Conservation (phyloP, 2,329 filamentous ascomycete genomes). For the Hymenoscyphus repandus region DNA sequence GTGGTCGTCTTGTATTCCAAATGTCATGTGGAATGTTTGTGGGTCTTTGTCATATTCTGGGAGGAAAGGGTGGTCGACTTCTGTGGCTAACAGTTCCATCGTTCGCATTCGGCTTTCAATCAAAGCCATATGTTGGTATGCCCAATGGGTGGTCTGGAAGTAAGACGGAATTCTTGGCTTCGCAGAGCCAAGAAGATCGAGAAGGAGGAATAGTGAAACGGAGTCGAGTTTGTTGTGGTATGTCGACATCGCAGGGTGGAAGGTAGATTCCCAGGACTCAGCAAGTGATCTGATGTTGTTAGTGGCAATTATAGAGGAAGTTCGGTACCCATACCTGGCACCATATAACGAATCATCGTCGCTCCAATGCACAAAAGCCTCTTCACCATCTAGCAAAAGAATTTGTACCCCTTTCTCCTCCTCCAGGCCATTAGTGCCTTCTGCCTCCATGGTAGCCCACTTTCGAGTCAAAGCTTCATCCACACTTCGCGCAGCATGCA, state of each 20-base stretch:
- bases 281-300: conserved; percentile 58
- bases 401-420: conserved; percentile 83
- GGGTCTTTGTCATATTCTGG: conserved; percentile 52
- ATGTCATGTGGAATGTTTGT: conserved; percentile 43
- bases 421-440: conserved; percentile 56
- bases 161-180: conserved; percentile 74
- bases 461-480: conserved; percentile 75
- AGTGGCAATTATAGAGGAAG: conserved; percentile 1
- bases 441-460: conserved; percentile 67
- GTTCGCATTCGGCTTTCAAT: conserved; percentile 70
- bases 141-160: conserved; percentile 89
- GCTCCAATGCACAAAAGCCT: conserved; percentile 81
- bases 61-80: conserved; percentile 55
- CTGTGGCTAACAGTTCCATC: conserved; percentile 60
- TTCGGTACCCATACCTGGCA: conserved; percentile 52
- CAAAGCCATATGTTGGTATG: conserved; percentile 70
- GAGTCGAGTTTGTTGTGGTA: conserved; percentile 70
- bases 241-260: conserved; percentile 66
- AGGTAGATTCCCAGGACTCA: conserved; percentile 68
- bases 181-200: conserved; percentile 75
- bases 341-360: conserved; percentile 83
- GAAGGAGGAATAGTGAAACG: conserved; percentile 84
- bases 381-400: conserved; percentile 86
- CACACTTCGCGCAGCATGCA: conserved; percentile 78
- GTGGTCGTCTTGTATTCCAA: conserved; percentile 75